Conservation (phyloP, 305 asterid genomes). For the Solanum hybrid region DNA sequence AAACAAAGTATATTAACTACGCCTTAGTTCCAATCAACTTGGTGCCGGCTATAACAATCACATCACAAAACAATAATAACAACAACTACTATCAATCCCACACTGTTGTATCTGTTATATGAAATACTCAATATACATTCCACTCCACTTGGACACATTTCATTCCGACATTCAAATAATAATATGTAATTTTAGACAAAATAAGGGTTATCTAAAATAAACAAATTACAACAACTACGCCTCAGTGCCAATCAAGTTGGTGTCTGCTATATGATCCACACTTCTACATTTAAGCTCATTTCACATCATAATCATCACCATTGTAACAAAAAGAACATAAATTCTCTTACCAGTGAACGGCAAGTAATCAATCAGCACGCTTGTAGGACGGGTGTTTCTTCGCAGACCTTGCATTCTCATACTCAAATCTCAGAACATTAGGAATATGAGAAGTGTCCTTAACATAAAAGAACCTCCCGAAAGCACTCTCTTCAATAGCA, state of each 20-base stretch:
- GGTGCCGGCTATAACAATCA: not conserved
- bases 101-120: not conserved
- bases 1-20: not conserved
- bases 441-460: constrained; percentile 93
- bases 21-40: not conserved
- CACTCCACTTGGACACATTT: not conserved
- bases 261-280: not conserved
- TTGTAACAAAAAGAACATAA: not conserved
- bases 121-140: not conserved
- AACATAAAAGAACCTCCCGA: constrained; percentile 71
- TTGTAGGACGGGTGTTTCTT: constrained; percentile 69
- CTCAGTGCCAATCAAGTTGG: not conserved
- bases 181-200: not conserved
- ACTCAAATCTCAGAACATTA: constrained; percentile 80
- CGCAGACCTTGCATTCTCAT: constrained; percentile 79
- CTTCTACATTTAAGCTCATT: not conserved
- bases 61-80: not conserved
- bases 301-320: not conserved
- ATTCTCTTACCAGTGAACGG: not conserved
- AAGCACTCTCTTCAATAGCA: constrained; percentile 70
- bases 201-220: not conserved
- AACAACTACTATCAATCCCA: not conserved
- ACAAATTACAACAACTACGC: not conserved
- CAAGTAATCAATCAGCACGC: constrained; percentile 38
- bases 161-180: not conserved